Base-by-base conservation (phyloP, 495 filamentous ascomycete species). In the Hyaloscypha hepaticicola region DNA sequence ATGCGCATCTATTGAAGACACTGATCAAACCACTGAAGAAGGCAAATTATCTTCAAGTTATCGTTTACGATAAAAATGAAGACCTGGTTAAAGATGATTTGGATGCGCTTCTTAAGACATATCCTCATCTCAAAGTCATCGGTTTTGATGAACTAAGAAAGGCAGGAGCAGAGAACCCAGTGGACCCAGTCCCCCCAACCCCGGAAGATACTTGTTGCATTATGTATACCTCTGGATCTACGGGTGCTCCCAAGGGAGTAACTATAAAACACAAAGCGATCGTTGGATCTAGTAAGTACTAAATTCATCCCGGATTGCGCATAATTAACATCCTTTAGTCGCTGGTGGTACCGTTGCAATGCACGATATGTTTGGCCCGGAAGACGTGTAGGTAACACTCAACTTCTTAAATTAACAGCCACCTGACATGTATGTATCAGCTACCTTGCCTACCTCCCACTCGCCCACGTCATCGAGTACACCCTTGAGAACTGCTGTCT, bases 181-280 rank as follows among this genome's bases (percentile, higher is more conserved):
- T 86, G 50, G 92, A 96, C 12, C 85, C 90, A n/a, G 85, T 89
- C 24, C 89, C 92, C 41, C 93, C 94, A 5, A 76, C 80, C 25
- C 82, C 90, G 1, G 90, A 96, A 51, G 93, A 96, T 74, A 83
- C 97, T 16, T 92, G 88, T 80, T 96, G 95, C 75, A 96, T 99
- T 74, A 97, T 99, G 95, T 99, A 97, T 81, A 99, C 95, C 0
- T 97, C 94, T n/a, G 95, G 95, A 33, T 96, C 93, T 16, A 96
- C 92, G 2, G 95, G 95, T 51, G 83, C 92, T 0, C 95, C 95
- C 26, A 99, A 97, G 82, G 95, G 95, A 75, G 95, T 99, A 24
- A 85, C 91, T 28, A 76, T 99, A 67, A 95, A 87, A 68, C 95
- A 99, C 74, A 45, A 11, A 45, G 38, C 38, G 3, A 16, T 45